These are phyloP conservation scores for Penicillium robsamsonii DNA, from an alignment of 495 filamentous ascomycete genomes.

Conservation along the genomic window DNA sequence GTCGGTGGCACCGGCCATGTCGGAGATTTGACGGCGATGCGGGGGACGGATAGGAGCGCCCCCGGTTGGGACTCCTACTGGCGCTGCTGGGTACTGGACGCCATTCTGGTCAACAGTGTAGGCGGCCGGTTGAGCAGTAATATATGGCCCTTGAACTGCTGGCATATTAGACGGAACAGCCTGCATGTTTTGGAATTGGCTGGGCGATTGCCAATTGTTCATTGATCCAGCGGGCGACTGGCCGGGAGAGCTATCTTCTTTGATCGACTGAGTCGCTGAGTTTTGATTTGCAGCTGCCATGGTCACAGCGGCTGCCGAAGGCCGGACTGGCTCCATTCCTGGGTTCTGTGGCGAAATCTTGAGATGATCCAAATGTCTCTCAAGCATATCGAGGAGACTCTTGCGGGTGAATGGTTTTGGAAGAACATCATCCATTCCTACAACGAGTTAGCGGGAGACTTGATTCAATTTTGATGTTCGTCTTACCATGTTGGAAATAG, in stretches of 20 bases:
- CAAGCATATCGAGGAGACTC: constrained; percentile 84
- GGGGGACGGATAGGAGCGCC: constrained; percentile 39
- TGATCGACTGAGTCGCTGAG: constrained; percentile 62
- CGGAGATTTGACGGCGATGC: constrained; percentile 64
- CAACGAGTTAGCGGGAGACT: neutral
- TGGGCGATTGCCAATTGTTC: constrained; percentile 71
- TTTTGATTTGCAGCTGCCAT: constrained; percentile 42
- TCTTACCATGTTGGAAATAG: constrained; percentile 93
- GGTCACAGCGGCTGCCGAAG: constrained; percentile 46
- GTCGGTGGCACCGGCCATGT: constrained; percentile 58
- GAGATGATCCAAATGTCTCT: constrained; percentile 81
- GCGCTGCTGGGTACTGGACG: constrained; percentile 48
- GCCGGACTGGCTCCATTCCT: constrained; percentile 54
- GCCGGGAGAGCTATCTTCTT: constrained; percentile 79
- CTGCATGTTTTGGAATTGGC: constrained; percentile 63
- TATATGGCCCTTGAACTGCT: constrained; percentile 52
- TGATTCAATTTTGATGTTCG: constrained; percentile 17
- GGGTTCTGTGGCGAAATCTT: constrained; percentile 51
- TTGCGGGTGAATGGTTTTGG: constrained; percentile 98
- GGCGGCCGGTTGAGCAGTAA: constrained; percentile 39
- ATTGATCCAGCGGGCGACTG: constrained; percentile 69
- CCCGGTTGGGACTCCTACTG: constrained; percentile 49
- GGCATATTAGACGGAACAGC: constrained; percentile 51
- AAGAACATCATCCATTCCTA: constrained; percentile 98
- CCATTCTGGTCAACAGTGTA: constrained; percentile 54